A percentile compares a stretch with the other conserved stretches of the same genome.
Conservation (phyloP, 2,329 filamentous ascomycete genomes). For the Aspergillus chevalieri region DNA sequence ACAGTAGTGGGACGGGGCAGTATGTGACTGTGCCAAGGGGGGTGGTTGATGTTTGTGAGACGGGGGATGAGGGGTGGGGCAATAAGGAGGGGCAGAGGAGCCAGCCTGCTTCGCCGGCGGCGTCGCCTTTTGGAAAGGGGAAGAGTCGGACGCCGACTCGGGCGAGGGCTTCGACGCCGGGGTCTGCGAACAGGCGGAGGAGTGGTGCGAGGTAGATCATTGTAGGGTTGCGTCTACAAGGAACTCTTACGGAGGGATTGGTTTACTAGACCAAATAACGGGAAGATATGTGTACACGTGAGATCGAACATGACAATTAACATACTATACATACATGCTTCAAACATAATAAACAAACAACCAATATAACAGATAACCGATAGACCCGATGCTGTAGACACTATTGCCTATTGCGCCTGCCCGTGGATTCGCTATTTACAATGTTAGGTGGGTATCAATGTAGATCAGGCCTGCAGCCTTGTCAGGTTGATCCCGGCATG, state of each 20-base stretch:
- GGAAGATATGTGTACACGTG: too few species aligned
- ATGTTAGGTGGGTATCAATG: background rate
- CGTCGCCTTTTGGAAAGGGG: conserved; percentile 3
- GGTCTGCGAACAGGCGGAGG: conserved; percentile 14
- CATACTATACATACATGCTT: conserved; percentile 10
- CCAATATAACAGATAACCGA: background rate
- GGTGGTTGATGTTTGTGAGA: conserved; percentile 17
- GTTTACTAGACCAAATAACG: too few species aligned
- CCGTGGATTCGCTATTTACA: background rate
- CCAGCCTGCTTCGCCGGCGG: conserved; percentile 5
- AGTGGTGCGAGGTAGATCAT: conserved; percentile 11
- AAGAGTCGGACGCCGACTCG: conserved; percentile 8
- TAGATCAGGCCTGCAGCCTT: background rate
- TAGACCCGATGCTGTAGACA: background rate
- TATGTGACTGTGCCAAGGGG: background rate
- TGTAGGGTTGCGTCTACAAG: background rate
- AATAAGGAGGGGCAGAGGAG: background rate
- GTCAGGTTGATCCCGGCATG: too few species aligned
- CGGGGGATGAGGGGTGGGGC: conserved; percentile 18
- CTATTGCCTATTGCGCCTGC: background rate
- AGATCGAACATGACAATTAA: conserved; percentile 2
- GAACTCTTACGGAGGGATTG: too few species aligned
- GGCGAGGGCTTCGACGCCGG: conserved; percentile 5
- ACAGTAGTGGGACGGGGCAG: background rate
- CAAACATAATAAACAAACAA: conserved; percentile 4